Conservation (phyloP, 106 monocot species). For the Platanthera zijinensis region DNA sequence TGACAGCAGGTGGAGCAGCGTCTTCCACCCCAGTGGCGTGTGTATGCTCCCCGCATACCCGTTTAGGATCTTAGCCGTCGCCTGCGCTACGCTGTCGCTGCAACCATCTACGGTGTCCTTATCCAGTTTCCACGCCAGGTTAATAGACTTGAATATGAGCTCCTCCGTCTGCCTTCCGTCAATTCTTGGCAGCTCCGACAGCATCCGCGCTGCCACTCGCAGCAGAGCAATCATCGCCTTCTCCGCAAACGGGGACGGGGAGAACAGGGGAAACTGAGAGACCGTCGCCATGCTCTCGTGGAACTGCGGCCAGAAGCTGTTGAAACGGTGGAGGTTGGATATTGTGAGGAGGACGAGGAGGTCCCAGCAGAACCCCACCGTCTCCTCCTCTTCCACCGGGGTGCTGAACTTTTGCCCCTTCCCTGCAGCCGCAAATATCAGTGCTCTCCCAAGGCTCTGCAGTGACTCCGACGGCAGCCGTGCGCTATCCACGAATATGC, state of each 20-base stretch:
- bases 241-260: conserved; percentile 77
- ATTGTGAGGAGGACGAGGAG: conserved; percentile 38
- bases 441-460: conserved; percentile 49
- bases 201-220: conserved; percentile 36
- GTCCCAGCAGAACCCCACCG: conserved; percentile 87
- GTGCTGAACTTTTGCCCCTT: conserved; percentile 94
- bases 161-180: conserved; percentile 56
- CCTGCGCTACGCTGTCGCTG: conserved; percentile 49
- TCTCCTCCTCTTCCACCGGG: conserved; percentile 73
- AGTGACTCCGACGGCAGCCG: conserved; percentile 58
- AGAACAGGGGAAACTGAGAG: conserved; percentile 62
- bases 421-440: conserved; percentile 73
- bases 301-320: conserved; percentile 70
- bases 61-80: conserved; percentile 26
- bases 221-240: conserved; percentile 66
- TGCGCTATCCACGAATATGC: conserved; percentile 55
- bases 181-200: conserved; percentile 13
- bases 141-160: conserved; percentile 72
- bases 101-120: conserved; percentile 81
- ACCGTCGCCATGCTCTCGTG: conserved; percentile 49
- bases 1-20: conserved; percentile 42
- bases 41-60: conserved; percentile 33
- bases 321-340: conserved; percentile 47
- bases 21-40: conserved; percentile 60
- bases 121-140: conserved; percentile 71